phyloP scores from a whole-genome alignment of 2,329 filamentous ascomycete genomes.

The Epichloe gansuensis region DNA sequence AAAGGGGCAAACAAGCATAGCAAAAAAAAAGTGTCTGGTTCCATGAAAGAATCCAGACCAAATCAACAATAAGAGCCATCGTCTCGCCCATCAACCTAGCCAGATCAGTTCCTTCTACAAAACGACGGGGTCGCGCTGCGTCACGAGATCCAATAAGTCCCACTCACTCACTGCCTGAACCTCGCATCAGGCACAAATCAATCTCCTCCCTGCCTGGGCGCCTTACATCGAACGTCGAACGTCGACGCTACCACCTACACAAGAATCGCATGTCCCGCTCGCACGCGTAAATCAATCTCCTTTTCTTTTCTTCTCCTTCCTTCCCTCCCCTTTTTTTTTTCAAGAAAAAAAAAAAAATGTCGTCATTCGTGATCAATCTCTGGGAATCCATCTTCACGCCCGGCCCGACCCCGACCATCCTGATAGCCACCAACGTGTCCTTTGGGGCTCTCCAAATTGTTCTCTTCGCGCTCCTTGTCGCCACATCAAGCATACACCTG shows the following conservation, averaged over 20 bases:
- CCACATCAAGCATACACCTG: constrained; percentile 84
- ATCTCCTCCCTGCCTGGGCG: background rate
- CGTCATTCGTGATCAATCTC: constrained; percentile 58
- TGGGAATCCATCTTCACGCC: constrained; percentile 92
- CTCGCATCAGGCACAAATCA: background rate
- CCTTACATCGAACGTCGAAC: background rate
- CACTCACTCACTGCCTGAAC: background rate
- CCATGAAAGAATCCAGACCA: too few species aligned
- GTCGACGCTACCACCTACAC: background rate
- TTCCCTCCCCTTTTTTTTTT: too few species aligned
- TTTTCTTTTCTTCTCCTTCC: too few species aligned
- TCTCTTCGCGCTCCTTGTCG: constrained; percentile 61
- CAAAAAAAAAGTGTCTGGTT: too few species aligned
- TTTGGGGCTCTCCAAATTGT: constrained; percentile 78
- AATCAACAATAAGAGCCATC: too few species aligned
- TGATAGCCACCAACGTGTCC: constrained; percentile 79
- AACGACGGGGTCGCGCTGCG: too few species aligned
- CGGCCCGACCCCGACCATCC: constrained; percentile 75
- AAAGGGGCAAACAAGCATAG: too few species aligned
- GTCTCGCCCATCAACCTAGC: too few species aligned
- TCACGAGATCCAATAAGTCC: too few species aligned
- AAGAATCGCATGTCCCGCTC: background rate
- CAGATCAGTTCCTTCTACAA: too few species aligned
- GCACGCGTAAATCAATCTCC: too few species aligned
- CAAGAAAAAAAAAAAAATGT: constrained; percentile 28